Base-by-base conservation (phyloP, 352 stramenopile species). In the Thraustochytrium sp. region DNA sequence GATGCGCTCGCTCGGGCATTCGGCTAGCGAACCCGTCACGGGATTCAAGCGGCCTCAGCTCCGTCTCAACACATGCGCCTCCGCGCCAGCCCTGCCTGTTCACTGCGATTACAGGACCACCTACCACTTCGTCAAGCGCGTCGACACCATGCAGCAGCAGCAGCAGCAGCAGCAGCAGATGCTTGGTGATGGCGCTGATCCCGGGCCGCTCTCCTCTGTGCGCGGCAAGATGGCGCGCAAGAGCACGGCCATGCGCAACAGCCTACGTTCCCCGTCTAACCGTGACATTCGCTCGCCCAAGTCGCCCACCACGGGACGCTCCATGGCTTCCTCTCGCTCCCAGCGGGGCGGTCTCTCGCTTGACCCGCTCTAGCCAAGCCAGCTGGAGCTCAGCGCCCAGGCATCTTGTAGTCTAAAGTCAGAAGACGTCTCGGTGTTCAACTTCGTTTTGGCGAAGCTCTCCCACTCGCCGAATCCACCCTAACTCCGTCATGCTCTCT, bases 81-180 rank as follows among this genome's bases (percentile, higher is more conserved):
- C 65, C 8, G n/a, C 65, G 36, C 65, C 65, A 5, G 49, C 49
- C 16, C 49, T 77, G 9, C 65, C 65, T 2, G 16, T 77, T 16
- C 1, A 23, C 1, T 55, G 11, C 8, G 65, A 64, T 4, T 77
- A 77, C 36, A 37, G 65, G 34, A 77, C 65, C 18, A 62, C 65
- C 13, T 77, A 77, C 46, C 34, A 40, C 29, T 77, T 77, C 46
- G 18, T 11, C 11, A 77, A 77, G 36, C 68, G 64, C 26, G 59
- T 46, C 13, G 59, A 72, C 16, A 5, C 48, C 18, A 18, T 23
- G 18, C 48, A 18, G 18, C 48, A 38, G 40, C 59, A 11, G 40
- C n/a, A n/a, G 40, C 21, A 18, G n/a, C 48, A 55, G 18, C 48
- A 18, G 18, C 48, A 38, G 40, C 59, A 11, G 40, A 21, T 31